Percentiles rank a stretch among this genome's conserved stretches.
phyloP scores from a whole-genome alignment of 495 filamentous ascomycete genomes.

The Cercophora sp. region DNA sequence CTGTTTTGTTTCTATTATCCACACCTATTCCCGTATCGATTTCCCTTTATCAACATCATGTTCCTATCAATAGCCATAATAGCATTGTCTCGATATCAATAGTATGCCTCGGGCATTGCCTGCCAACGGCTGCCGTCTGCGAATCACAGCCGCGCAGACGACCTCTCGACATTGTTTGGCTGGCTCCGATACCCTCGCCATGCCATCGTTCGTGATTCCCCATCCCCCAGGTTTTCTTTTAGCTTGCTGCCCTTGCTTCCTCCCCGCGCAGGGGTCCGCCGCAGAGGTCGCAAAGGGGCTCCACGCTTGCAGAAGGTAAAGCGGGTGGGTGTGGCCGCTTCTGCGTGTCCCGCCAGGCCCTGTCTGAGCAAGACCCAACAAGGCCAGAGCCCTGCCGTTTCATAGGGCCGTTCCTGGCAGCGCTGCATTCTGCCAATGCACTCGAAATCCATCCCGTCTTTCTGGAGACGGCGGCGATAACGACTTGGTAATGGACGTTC shows the following conservation, averaged over 20 bases:
- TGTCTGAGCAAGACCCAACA: neutral
- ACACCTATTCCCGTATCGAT: neutral
- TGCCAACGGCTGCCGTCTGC: constrained; percentile 9
- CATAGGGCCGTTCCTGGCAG: constrained; percentile 21
- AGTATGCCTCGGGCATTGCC: constrained; percentile 9
- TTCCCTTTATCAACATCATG: neutral
- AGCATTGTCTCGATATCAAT: constrained; percentile 7
- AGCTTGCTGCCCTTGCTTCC: neutral
- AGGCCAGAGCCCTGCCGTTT: constrained; percentile 2
- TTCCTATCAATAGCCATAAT: neutral
- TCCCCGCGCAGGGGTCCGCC: constrained; percentile 9
- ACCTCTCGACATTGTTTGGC: constrained; percentile 19
- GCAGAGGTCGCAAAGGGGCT: constrained; percentile 9
- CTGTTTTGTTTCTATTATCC: neutral
- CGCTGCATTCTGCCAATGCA: constrained; percentile 15
- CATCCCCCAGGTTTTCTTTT: constrained; percentile 4
- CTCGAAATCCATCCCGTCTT: constrained; percentile 2
- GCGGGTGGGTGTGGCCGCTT: constrained; percentile 4
- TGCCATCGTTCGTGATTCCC: neutral
- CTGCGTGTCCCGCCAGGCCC: constrained; percentile 2
- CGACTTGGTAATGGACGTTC: too few species aligned
- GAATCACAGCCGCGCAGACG: constrained; percentile 20
- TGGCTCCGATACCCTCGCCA: neutral
- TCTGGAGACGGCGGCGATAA: neutral
- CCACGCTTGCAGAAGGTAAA: neutral